Conservation (phyloP, 2,329 filamentous ascomycete genomes). For the Hawksworthiomyces lignivorus region DNA sequence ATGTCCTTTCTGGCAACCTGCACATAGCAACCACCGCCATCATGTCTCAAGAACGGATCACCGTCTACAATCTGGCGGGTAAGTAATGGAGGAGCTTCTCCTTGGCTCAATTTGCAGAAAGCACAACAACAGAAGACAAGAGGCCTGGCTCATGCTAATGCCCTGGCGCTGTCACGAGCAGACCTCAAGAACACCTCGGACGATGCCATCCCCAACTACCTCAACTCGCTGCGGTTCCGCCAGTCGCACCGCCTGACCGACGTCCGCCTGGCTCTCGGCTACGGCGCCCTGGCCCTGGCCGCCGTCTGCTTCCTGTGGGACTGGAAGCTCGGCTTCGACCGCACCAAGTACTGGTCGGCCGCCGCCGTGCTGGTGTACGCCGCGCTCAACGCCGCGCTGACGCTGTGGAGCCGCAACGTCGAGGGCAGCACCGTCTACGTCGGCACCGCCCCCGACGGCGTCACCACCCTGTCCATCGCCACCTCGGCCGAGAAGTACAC, state of each 20-base stretch:
- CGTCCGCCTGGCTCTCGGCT: conserved; percentile 76
- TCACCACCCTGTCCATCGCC: conserved; percentile 43
- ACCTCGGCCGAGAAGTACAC: conserved; percentile 71
- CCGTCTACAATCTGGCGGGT: conserved; percentile 62
- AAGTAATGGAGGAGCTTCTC: conserved; percentile 7
- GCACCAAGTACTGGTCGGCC: conserved; percentile 73
- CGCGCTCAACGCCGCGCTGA: conserved; percentile 67
- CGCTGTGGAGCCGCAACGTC: conserved; percentile 75
- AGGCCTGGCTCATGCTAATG: no score
- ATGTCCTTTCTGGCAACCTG: no score
- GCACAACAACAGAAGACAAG: no score
- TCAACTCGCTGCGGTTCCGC: conserved; percentile 77
- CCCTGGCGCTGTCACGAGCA: conserved; percentile 28
- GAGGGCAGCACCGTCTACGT: conserved; percentile 79
- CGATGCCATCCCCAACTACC: conserved; percentile 88
- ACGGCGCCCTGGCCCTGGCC: conserved; percentile 70
- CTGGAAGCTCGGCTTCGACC: conserved; percentile 83
- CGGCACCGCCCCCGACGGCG: conserved; percentile 57
- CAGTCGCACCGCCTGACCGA: conserved; percentile 78
- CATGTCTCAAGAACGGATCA: conserved; percentile 50
- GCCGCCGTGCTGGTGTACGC: conserved; percentile 75
- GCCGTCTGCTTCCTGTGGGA: conserved; percentile 84
- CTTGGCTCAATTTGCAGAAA: neutral
- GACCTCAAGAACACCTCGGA: conserved; percentile 96
- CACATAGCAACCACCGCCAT: conserved; percentile 6